Evolutionary conservation across 228 moss, liverwort and hornwort genomes (phyloP).

Genomic region (Sphagnum fallax): DNA sequence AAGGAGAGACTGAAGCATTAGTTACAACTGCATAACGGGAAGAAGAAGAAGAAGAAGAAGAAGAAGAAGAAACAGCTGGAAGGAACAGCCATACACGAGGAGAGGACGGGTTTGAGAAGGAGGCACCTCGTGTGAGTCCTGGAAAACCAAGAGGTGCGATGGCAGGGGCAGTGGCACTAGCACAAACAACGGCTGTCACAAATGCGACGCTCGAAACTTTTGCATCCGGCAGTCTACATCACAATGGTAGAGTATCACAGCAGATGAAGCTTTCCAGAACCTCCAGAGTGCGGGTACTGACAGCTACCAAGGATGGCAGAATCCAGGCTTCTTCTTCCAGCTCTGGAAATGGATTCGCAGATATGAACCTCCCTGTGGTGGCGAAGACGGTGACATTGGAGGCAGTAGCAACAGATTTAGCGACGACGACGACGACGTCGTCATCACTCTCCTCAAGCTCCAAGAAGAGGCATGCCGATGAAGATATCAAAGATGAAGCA

Average conservation of each 20-base stretch:
- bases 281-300: too few species aligned
- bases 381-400: conserved; percentile 2
- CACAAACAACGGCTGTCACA: neutral
- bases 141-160: neutral
- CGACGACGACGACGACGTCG: conserved; percentile 10
- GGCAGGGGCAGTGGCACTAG: neutral
- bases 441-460: neutral
- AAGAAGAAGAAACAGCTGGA: neutral
- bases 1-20: neutral
- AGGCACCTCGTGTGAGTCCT: neutral
- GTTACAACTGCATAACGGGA: neutral
- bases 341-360: neutral
- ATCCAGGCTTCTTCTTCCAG: too few species aligned
- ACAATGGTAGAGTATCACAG: too few species aligned
- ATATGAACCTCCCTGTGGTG: neutral
- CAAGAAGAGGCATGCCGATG: conserved; percentile 26
- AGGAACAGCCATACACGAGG: neutral
- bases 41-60: neutral
- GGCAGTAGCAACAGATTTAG: conserved; percentile 23
- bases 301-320: too few species aligned
- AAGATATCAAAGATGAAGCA: conserved; percentile 45
- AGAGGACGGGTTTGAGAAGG: neutral
- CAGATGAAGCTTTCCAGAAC: too few species aligned
- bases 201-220: too few species aligned
- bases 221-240: too few species aligned